Percentiles rank a stretch among this genome's conserved stretches.
phyloP scores from a whole-genome alignment of 2,329 filamentous ascomycete genomes.

The Aureobasidium mangrovei region DNA sequence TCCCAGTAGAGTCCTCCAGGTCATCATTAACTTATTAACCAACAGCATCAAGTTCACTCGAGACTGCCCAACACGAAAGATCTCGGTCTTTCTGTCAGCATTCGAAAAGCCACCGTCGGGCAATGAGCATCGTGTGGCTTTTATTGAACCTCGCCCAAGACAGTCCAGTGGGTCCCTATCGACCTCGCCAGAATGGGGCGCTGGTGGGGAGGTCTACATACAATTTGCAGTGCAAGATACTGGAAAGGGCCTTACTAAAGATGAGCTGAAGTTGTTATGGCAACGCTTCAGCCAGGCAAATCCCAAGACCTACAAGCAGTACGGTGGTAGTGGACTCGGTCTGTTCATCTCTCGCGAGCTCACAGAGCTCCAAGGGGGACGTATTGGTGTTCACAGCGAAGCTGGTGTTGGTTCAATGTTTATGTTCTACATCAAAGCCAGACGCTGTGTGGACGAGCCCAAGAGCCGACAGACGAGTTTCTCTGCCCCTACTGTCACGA shows the following conservation, averaged over 20 bases:
- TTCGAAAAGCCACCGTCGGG: conserved; percentile 26
- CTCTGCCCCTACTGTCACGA: background rate
- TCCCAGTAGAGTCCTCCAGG: conserved; percentile 35
- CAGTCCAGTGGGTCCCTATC: conserved; percentile 1
- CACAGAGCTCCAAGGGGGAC: conserved; percentile 58
- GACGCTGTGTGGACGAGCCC: conserved; percentile 28
- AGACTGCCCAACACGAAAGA: conserved; percentile 20
- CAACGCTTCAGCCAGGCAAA: conserved; percentile 60
- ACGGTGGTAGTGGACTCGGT: conserved; percentile 59
- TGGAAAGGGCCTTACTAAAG: conserved; percentile 27
- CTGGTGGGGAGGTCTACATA: conserved; percentile 30
- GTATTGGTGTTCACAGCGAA: conserved; percentile 53
- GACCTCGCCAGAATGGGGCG: conserved; percentile 27
- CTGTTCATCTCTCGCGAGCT: conserved; percentile 59
- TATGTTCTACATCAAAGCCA: conserved; percentile 56
- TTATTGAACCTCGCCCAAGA: conserved; percentile 23
- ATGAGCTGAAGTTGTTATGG: conserved; percentile 43
- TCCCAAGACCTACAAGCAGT: conserved; percentile 57
- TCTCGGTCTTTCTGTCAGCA: conserved; percentile 33
- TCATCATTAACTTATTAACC: conserved; percentile 35
- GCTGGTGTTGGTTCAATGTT: conserved; percentile 55
- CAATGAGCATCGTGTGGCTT: conserved; percentile 26
- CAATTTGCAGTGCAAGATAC: conserved; percentile 30
- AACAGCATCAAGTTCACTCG: conserved; percentile 42
- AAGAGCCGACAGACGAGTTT: conserved; percentile 1